A percentile compares a stretch with the other conserved stretches of the same genome.
Evolutionary conservation across 1,284 basidiomycete species (phyloP).

Genomic region (Cystobasidiaceae sp.): DNA sequence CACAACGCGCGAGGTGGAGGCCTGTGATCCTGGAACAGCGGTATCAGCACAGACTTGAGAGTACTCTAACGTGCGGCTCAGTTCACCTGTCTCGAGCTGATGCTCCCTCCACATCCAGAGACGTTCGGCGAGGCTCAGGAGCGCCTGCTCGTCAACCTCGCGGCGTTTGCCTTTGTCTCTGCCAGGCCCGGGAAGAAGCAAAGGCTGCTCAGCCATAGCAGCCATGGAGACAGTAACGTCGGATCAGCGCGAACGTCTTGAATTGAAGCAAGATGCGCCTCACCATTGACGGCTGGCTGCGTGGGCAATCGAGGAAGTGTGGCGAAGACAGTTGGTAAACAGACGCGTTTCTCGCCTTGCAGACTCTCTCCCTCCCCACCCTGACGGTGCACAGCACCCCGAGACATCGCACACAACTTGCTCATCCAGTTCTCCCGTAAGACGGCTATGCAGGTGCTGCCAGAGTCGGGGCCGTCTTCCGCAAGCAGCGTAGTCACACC

Average conservation of each 20-base stretch:
- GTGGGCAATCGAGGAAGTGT: no score
- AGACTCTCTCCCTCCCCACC: no score
- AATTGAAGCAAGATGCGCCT: no score
- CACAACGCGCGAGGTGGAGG: neutral
- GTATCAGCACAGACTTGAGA: neutral
- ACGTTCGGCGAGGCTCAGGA: neutral
- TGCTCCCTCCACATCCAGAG: neutral
- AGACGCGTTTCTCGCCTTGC: no score
- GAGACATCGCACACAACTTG: no score
- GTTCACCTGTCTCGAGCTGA: neutral
- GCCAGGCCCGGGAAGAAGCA: neutral
- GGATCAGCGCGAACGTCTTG: no score
- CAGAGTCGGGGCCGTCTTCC: neutral
- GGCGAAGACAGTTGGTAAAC: no score
- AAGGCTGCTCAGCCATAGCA: neutral
- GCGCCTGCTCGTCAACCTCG: no score
- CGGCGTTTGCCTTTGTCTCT: slow-evolving; percentile 4
- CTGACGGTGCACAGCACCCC: no score
- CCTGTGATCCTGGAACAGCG: neutral
- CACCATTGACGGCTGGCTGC: no score
- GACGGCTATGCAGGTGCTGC: neutral
- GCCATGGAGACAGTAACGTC: no score
- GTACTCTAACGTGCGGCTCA: neutral
- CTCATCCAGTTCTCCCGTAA: neutral
- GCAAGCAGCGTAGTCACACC: neutral